Evolutionary conservation across 176 grass and related monocot genomes (phyloP).

Genomic region (Ampelocalamus luodianensis): DNA sequence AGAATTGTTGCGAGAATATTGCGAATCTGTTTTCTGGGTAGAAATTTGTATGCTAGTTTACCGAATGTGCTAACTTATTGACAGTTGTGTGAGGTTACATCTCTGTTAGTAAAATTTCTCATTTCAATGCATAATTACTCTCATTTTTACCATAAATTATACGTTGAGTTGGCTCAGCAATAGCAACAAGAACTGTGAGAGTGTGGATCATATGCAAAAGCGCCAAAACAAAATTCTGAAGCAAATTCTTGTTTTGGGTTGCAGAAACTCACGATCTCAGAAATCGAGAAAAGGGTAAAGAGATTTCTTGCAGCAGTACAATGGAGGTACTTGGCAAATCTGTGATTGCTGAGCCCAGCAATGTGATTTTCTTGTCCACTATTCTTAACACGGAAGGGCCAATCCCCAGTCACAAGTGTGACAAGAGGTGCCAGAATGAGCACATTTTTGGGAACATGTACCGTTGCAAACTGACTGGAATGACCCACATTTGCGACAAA

Average conservation of each 20-base stretch:
- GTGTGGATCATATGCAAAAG: slow-evolving; percentile 36
- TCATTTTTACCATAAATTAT: not conserved
- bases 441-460: slow-evolving; percentile 97
- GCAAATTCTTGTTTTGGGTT: slow-evolving; percentile 78
- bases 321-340: slow-evolving; percentile 98
- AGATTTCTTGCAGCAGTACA: slow-evolving; percentile 37
- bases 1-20: not conserved
- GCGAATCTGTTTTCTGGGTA: not conserved
- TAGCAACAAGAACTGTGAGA: not conserved
- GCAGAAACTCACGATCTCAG: slow-evolving; percentile 62
- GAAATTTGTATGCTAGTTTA: not conserved
- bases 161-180: slow-evolving; percentile 7
- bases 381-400: slow-evolving; percentile 65
- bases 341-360: slow-evolving; percentile 95
- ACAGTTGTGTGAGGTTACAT: not conserved
- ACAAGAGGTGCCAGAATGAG: slow-evolving; percentile 91
- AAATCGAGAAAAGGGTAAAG: slow-evolving; percentile 46
- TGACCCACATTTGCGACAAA: slow-evolving; percentile 94
- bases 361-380: slow-evolving; percentile 95
- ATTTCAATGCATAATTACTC: not conserved
- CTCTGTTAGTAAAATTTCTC: not conserved
- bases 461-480: slow-evolving; percentile 86
- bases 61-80: not conserved
- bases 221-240: slow-evolving; percentile 62
- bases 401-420: slow-evolving; percentile 91